These are phyloP conservation scores for Populus nigra DNA, from an alignment of 345 rosid genomes.

Conservation along the genomic window DNA sequence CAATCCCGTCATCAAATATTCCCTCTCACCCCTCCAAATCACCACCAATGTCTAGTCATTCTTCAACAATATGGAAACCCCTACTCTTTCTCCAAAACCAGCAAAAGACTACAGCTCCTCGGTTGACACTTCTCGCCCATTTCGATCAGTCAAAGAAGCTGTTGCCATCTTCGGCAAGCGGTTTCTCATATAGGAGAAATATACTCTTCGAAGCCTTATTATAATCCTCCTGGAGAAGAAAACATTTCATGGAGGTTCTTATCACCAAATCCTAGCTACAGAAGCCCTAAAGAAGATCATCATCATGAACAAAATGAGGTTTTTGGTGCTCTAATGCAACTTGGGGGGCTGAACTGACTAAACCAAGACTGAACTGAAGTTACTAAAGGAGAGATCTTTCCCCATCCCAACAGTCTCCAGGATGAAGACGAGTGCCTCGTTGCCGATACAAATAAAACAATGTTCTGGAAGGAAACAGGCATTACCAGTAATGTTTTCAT, in stretches of 20 bases:
- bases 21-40: neutral
- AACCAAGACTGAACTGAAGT: slow-evolving; percentile 63
- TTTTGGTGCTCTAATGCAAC: slow-evolving; percentile 52
- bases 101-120: slow-evolving; percentile 34
- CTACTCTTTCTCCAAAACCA: slow-evolving; percentile 24
- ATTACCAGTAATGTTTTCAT: no score
- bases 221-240: slow-evolving; percentile 14
- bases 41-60: neutral
- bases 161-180: slow-evolving; percentile 79
- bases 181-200: slow-evolving; percentile 40
- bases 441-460: no score
- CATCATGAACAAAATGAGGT: slow-evolving; percentile 3
- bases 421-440: no score
- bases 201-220: slow-evolving; percentile 28
- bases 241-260: slow-evolving; percentile 30
- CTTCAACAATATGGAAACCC: slow-evolving; percentile 33
- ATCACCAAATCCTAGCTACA: slow-evolving; percentile 13
- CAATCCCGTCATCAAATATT: slow-evolving; percentile 37
- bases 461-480: no score
- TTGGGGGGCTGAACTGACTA: slow-evolving; percentile 64
- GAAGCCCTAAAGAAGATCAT: neutral
- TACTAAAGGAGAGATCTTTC: slow-evolving; percentile 44
- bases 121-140: slow-evolving; percentile 81
- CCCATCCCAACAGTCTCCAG: no score
- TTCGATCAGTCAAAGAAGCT: slow-evolving; percentile 86